Evolutionary conservation across 2,329 filamentous ascomycete genomes (phyloP).

Genomic region (Fusarium chuoi): DNA sequence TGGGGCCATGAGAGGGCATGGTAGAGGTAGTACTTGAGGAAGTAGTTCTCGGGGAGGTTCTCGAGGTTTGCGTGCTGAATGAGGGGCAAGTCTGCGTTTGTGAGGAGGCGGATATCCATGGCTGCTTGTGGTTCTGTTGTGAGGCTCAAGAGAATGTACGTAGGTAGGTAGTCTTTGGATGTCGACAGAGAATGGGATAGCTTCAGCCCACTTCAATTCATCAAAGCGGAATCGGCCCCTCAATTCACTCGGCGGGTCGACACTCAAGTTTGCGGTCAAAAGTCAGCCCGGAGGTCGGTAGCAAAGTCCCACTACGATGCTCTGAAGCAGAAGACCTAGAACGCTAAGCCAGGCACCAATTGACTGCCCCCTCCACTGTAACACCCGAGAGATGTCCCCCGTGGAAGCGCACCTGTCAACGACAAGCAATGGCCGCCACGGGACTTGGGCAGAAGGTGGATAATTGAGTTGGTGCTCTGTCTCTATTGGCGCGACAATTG

Average conservation of each 20-base stretch:
- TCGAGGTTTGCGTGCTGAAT: conserved; percentile 99
- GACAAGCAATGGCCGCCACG: conserved; percentile 32
- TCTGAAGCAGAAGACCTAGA: conserved; percentile 3
- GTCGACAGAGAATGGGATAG: conserved; percentile 14
- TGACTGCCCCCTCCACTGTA: conserved; percentile 20
- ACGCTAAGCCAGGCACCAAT: conserved; percentile 21
- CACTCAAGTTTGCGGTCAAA: conserved; percentile 14
- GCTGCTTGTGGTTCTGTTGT: conserved; percentile 37
- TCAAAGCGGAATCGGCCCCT: conserved; percentile 24
- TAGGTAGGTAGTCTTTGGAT: neutral
- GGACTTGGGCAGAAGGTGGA: conserved; percentile 9
- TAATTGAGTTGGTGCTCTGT: conserved; percentile 3
- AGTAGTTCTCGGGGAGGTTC: conserved; percentile 99
- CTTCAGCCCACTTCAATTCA: conserved; percentile 22
- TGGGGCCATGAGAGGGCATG: conserved; percentile 98
- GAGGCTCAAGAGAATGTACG: conserved; percentile 18
- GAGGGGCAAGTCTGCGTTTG: conserved; percentile 83
- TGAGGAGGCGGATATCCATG: conserved; percentile 94
- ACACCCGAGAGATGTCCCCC: conserved; percentile 22
- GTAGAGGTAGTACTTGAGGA: conserved; percentile 99
- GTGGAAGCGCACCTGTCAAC: conserved; percentile 42
- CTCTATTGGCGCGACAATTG: conserved; percentile 42
- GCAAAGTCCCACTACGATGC: conserved; percentile 4
- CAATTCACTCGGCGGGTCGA: conserved; percentile 14
- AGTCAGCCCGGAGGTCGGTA: conserved; percentile 17